phyloP scores from a whole-genome alignment of 1,284 basidiomycete genomes.

The Termitomyces sp. region DNA sequence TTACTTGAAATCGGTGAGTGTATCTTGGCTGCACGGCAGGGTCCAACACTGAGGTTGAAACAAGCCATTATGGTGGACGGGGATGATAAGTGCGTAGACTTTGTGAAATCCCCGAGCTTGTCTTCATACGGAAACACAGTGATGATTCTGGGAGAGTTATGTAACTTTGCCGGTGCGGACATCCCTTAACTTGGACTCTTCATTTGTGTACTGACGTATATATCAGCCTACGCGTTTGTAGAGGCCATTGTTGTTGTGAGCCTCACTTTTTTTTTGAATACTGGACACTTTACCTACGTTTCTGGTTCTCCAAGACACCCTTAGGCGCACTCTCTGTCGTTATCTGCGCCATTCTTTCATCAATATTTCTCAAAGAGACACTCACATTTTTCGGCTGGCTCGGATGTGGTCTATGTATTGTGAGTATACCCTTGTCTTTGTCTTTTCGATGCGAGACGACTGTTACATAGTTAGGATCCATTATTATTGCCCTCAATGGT shows the following conservation, averaged over 20 bases:
- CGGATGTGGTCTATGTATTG: constrained; percentile 86
- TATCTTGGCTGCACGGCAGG: constrained; percentile 1
- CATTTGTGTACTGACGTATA: constrained; percentile 19
- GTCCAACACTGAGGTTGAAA: constrained; percentile 9
- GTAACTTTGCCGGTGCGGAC: constrained; percentile 74
- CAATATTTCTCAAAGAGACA: constrained; percentile 89
- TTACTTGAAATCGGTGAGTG: constrained; percentile 85
- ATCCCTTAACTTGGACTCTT: constrained; percentile 16
- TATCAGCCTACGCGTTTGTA: constrained; percentile 80
- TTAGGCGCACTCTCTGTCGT: constrained; percentile 96
- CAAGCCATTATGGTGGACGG: constrained; percentile 81
- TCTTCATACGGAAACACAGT: constrained; percentile 37
- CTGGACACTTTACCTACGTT: neutral
- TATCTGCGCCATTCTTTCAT: constrained; percentile 89
- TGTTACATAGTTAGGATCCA: constrained; percentile 67
- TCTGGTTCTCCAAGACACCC: constrained; percentile 53
- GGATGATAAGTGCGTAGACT: constrained; percentile 64
- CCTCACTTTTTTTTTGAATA: constrained; percentile 5
- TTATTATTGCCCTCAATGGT: constrained; percentile 80
- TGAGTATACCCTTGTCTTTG: constrained; percentile 30
- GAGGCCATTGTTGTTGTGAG: constrained; percentile 83
- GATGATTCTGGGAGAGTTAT: constrained; percentile 78
- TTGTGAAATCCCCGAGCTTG: neutral
- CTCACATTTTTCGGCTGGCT: constrained; percentile 92
- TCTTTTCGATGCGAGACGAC: constrained; percentile 3